Evolutionary conservation across 371 early-diverging fungal genomes (phyloP).

Genomic region (Smittium culicis): DNA sequence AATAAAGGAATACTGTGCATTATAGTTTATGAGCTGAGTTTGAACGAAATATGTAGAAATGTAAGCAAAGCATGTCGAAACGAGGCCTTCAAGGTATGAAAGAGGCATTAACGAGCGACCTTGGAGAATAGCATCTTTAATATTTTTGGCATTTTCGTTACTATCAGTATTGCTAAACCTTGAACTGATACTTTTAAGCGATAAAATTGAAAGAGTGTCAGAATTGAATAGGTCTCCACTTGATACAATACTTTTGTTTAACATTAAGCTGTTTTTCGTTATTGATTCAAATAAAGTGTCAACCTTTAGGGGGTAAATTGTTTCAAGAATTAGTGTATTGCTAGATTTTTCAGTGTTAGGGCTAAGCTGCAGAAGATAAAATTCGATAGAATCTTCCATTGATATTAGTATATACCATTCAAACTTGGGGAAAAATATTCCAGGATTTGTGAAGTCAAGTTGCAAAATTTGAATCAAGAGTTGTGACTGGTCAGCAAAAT

Average conservation of each 20-base stretch:
- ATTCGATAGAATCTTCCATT: slow-evolving; percentile 27
- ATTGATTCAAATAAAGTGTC: slow-evolving; percentile 28
- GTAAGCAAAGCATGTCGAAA: slow-evolving; percentile 22
- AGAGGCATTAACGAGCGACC: slow-evolving; percentile 27
- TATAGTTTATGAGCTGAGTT: slow-evolving; percentile 23
- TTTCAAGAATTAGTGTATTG: slow-evolving; percentile 16
- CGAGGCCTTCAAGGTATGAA: slow-evolving; percentile 27
- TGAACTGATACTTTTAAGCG: slow-evolving; percentile 5
- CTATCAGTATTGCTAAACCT: neutral
- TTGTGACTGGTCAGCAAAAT: neutral
- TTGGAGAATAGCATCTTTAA: slow-evolving; percentile 24
- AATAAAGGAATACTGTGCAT: slow-evolving; percentile 16
- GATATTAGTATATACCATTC: slow-evolving; percentile 29
- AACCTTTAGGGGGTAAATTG: slow-evolving; percentile 24
- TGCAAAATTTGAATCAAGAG: neutral
- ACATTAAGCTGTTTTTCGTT: slow-evolving; percentile 19
- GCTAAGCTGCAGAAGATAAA: slow-evolving; percentile 23
- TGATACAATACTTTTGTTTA: slow-evolving; percentile 1
- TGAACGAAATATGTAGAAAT: slow-evolving; percentile 26
- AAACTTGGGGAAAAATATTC: slow-evolving; percentile 2
- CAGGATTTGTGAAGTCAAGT: neutral
- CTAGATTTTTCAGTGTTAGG: slow-evolving; percentile 18
- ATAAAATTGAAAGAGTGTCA: neutral
- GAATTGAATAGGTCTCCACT: slow-evolving; percentile 3
- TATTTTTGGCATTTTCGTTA: slow-evolving; percentile 19